phyloP scores from a whole-genome alignment of 2,329 filamentous ascomycete species.

The Rugonectria rugulosa region DNA sequence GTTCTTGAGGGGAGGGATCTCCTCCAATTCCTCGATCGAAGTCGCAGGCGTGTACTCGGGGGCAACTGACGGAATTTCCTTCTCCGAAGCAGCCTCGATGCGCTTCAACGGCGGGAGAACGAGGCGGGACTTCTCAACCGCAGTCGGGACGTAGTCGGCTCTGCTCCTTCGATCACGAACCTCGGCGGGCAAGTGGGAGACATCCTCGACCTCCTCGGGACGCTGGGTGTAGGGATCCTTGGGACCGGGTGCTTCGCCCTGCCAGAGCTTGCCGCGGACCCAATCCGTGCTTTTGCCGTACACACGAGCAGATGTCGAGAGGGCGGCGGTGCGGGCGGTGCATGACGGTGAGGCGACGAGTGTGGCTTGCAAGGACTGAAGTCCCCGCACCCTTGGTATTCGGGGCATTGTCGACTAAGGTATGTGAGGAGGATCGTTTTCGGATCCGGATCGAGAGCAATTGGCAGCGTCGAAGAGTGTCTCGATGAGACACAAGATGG shows the following conservation, averaged over 20 bases:
- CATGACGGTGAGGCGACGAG: slow-evolving; percentile 38
- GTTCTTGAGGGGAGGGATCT: slow-evolving; percentile 53
- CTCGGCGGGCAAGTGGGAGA: slow-evolving; percentile 43
- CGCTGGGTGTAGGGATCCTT: slow-evolving; percentile 50
- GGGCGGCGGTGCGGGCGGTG: slow-evolving; percentile 34
- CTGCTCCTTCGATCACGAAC: slow-evolving; percentile 33
- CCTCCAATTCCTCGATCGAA: slow-evolving; percentile 53
- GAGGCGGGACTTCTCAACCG: slow-evolving; percentile 41
- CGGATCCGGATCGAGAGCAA: slow-evolving; percentile 21
- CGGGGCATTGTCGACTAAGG: slow-evolving; percentile 48
- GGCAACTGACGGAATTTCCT: slow-evolving; percentile 41
- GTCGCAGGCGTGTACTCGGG: slow-evolving; percentile 57
- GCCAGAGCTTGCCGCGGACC: slow-evolving; percentile 51
- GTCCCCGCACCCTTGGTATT: slow-evolving; percentile 48
- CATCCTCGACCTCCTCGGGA: slow-evolving; percentile 36
- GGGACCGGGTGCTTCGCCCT: slow-evolving; percentile 47
- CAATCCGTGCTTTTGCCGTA: slow-evolving; percentile 46
- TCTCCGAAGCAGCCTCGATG: slow-evolving; percentile 44
- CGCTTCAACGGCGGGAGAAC: slow-evolving; percentile 40
- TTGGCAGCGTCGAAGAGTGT: slow-evolving; percentile 19
- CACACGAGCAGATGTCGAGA: slow-evolving; percentile 46
- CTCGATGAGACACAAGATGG: slow-evolving; percentile 22
- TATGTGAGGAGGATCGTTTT: slow-evolving; percentile 1
- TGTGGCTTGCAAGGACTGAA: slow-evolving; percentile 42
- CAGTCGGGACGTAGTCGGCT: slow-evolving; percentile 35